Conservation (phyloP, 495 filamentous ascomycete species). For the Penicillium lagena region DNA sequence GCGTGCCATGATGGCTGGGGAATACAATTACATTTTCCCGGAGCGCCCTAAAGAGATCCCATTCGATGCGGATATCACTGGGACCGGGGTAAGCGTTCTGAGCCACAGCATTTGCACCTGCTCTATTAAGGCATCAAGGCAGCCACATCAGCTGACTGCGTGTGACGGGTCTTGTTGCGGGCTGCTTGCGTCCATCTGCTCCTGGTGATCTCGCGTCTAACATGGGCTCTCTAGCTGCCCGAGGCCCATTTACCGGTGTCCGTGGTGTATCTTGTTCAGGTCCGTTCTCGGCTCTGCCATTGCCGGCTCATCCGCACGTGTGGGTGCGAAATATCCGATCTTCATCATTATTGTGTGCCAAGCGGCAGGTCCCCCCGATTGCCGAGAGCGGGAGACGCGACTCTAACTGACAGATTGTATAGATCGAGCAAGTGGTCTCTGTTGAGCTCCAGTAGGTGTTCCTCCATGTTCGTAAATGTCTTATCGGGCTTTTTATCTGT, state of each 20-base stretch:
- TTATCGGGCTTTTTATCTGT: conserved; percentile 13
- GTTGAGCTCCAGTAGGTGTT: conserved; percentile 10
- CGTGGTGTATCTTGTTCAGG: not conserved
- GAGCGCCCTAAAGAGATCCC: no score
- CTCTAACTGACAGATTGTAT: not conserved
- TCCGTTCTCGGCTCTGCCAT: conserved; percentile 1
- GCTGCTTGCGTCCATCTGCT: no score
- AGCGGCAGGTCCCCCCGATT: conserved; percentile 5
- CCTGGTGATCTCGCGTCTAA: no score
- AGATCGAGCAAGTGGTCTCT: conserved; percentile 1
- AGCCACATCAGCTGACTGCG: no score
- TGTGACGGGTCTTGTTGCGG: no score
- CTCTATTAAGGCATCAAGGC: no score
- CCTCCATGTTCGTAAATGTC: conserved; percentile 1
- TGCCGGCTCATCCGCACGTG: conserved; percentile 4
- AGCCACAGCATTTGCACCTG: no score
- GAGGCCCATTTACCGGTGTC: not conserved
- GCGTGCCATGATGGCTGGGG: no score
- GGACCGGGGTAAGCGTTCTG: no score
- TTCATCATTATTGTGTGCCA: conserved; percentile 3
- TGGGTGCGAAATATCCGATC: conserved; percentile 1
- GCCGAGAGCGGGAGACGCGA: not conserved
- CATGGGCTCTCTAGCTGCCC: no score
- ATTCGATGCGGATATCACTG: no score
- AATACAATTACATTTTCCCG: no score